Conservation (phyloP, 1,284 basidiomycete species). For the Termitomyces sp. region DNA sequence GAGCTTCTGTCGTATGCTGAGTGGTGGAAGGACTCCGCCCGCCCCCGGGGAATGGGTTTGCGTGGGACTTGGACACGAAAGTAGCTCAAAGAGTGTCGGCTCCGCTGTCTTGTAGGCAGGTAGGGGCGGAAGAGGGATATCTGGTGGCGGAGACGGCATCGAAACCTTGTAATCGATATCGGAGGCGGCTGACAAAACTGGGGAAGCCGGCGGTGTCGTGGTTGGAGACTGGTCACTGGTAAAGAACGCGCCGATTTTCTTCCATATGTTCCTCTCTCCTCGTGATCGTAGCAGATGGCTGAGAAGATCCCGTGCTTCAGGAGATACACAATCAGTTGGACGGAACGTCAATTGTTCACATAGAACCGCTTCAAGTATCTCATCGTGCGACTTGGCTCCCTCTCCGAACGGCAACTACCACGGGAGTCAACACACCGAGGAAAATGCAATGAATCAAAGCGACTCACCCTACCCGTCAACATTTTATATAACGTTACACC, state of each 20-base stretch:
- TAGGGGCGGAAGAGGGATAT: background rate
- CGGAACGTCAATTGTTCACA: conserved; percentile 9
- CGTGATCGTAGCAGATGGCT: conserved; percentile 3
- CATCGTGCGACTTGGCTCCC: background rate
- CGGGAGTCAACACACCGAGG: background rate
- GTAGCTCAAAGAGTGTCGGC: background rate
- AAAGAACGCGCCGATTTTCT: background rate
- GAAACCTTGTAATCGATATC: background rate
- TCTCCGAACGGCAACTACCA: conserved; percentile 17
- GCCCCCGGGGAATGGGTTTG: background rate
- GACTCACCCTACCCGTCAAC: conserved; percentile 19
- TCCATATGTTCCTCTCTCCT: background rate
- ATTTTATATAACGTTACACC: conserved; percentile 20
- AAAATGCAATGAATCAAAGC: background rate
- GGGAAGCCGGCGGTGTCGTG: background rate
- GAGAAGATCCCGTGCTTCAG: conserved; percentile 14
- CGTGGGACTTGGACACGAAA: background rate
- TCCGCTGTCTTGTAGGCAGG: background rate
- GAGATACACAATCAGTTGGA: conserved; percentile 9
- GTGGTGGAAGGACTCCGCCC: background rate
- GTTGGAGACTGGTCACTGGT: background rate
- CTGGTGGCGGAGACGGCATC: background rate
- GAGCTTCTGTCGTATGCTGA: background rate
- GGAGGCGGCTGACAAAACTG: background rate
- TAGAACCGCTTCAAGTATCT: conserved; percentile 5